A percentile compares a stretch with the other conserved stretches of the same genome.
Conservation (phyloP, 75 land plant genomes). For the Chamaecyparis obtusa region DNA sequence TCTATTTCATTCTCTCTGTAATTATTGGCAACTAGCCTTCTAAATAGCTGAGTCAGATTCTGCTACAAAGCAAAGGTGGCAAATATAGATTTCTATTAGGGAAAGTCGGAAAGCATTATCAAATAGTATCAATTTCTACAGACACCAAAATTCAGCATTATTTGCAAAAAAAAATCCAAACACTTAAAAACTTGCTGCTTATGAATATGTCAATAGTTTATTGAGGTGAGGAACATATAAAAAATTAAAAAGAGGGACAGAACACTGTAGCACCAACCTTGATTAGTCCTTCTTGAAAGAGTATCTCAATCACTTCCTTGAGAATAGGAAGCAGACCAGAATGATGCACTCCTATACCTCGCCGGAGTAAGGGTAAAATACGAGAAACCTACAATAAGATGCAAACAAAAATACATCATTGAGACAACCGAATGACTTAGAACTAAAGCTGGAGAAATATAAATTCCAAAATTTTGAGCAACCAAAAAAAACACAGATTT, state of each 20-base stretch:
- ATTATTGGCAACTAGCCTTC: background rate
- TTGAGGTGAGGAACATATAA: background rate
- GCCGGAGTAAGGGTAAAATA: conserved; percentile 80
- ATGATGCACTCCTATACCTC: conserved; percentile 99
- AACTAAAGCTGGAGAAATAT: background rate
- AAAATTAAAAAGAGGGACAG: background rate
- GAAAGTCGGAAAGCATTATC: background rate
- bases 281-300: conserved; percentile 96
- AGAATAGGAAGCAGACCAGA: conserved; percentile 97
- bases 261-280: conserved; percentile 55
- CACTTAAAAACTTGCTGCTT: background rate
- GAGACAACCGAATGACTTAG: background rate
- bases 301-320: conserved; percentile 97
- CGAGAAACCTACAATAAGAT: conserved; percentile 66
- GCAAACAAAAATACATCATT: background rate
- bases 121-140: background rate
- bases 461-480: background rate
- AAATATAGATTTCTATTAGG: background rate
- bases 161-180: background rate
- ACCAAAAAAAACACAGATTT: background rate
- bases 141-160: background rate
- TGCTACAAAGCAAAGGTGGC: background rate
- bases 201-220: background rate
- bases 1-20: background rate
- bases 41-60: background rate